Conservation (phyloP, 2,329 filamentous ascomycete species). For the Stachybotrys chlorohalonatus region DNA sequence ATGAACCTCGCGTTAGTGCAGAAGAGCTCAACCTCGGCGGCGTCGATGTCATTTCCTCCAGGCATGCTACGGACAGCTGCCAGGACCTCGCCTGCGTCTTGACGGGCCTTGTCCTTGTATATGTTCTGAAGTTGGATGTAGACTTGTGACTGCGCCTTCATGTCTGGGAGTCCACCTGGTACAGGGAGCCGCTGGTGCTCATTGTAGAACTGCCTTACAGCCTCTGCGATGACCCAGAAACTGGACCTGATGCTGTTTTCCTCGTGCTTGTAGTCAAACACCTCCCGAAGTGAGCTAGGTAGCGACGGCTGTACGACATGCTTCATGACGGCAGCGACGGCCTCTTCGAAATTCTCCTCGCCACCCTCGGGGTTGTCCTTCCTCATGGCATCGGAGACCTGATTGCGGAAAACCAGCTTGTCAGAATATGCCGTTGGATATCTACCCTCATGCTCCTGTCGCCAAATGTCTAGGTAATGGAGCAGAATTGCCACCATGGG, state of each 20-base stretch:
- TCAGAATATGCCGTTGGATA: constrained; percentile 71
- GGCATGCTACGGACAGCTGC: constrained; percentile 46
- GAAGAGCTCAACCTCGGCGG: constrained; percentile 76
- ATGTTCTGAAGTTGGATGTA: constrained; percentile 88
- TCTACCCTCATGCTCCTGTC: constrained; percentile 55
- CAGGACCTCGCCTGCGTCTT: constrained; percentile 69
- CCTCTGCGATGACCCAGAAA: constrained; percentile 86
- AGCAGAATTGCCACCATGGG: constrained; percentile 79
- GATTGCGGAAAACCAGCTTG: constrained; percentile 71
- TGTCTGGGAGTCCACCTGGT: constrained; percentile 83
- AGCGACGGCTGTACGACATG: constrained; percentile 64
- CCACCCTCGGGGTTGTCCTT: constrained; percentile 71
- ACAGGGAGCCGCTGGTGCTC: constrained; percentile 69
- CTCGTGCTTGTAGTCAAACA: constrained; percentile 59
- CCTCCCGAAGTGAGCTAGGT: constrained; percentile 60
- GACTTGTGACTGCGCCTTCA: constrained; percentile 88
- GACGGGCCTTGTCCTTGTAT: constrained; percentile 80
- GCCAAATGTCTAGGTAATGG: constrained; percentile 77
- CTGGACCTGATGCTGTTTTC: constrained; percentile 39
- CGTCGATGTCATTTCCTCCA: constrained; percentile 46
- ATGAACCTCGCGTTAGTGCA: constrained; percentile 94
- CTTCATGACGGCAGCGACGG: constrained; percentile 77
- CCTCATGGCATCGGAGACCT: constrained; percentile 59
- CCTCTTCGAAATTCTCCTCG: constrained; percentile 97
- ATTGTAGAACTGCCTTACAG: constrained; percentile 67